Evolutionary conservation across 106 monocot genomes (phyloP), one percentile per base, ranked within the genome.

Genomic region (Posidonia australis): DNA sequence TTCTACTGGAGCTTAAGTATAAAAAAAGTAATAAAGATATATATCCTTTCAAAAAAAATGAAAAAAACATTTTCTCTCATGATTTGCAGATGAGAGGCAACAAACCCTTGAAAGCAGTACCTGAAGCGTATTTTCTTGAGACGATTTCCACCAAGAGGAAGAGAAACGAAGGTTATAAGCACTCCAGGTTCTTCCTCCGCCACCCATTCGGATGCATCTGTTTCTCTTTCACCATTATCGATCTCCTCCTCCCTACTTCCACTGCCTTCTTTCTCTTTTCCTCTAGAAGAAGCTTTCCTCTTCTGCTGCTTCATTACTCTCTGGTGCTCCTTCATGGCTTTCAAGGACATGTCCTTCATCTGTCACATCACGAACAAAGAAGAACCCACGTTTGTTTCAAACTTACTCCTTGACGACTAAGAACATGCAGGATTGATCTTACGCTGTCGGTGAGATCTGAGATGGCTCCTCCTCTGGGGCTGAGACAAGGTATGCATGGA

Each of bases 131-230:
- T 68, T 48, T 74, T 84, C 25, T 75, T 80, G 1, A 84, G 12
- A 54, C 12, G 51, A 47, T 80, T 80, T 5, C 55, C 48, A 54
- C 75, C 84, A 58, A 65, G 32, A n/a, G 68, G 41, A 10, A 72
- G 54, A 16, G 77, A 18, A 20, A 68, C 55, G 23, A 84, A 69
- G 14, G 77, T 80, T 61, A 84, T 65, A 0, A 77, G 55, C 24
- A 84, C 80, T 0, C 84, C 80, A 12, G 59, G 29, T 49, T 84
- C 80, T 9, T 64, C 77, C 56, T 84, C 80, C 19, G 84, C 84
- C 22, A 80, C 47, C 84, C 84, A 84, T 72, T 84, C 75, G 11
- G 67, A 23, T n/a, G 64, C 61, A n/a, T 64, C 75, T 54, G 48
- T 49, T 67, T 32, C 79, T 60, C 21, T 24, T 11, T 9, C 43